phyloP scores from a whole-genome alignment of 169 alveolate species.

The Amoebophrya sp. region DNA sequence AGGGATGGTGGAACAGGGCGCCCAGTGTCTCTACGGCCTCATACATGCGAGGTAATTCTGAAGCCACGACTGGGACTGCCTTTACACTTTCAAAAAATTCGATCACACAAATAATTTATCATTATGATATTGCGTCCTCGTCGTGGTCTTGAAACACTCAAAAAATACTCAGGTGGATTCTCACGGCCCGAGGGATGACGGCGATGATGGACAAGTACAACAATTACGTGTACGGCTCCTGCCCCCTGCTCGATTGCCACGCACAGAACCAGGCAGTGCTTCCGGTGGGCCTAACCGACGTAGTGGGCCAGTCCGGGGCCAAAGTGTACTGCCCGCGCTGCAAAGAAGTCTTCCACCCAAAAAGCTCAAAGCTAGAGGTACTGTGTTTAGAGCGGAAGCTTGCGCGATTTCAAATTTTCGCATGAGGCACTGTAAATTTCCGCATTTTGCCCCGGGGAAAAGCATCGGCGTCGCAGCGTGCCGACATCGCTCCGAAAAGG shows the following conservation, averaged over 20 bases:
- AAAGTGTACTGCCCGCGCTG: conserved; percentile 82
- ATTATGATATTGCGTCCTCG: too few relatives aligned
- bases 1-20: conserved; percentile 45
- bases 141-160: too few relatives aligned
- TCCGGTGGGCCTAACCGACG: conserved; percentile 78
- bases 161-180: conserved; percentile 64
- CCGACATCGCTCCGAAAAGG: too few relatives aligned
- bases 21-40: conserved; percentile 72
- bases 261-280: conserved; percentile 52
- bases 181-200: conserved; percentile 66
- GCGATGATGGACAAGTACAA: conserved; percentile 67
- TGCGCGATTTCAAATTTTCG: too few relatives aligned
- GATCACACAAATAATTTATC: too few relatives aligned
- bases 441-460: too few relatives aligned
- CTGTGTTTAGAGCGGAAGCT: too few relatives aligned
- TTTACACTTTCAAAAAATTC: too few relatives aligned
- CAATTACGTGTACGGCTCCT: conserved; percentile 61
- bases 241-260: conserved; percentile 68
- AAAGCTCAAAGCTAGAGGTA: conserved; percentile 36
- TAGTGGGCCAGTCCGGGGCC: conserved; percentile 62
- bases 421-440: too few relatives aligned
- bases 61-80: too few relatives aligned
- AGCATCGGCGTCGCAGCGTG: too few relatives aligned
- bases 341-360: conserved; percentile 59
- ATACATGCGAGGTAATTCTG: conserved; percentile 47